These are phyloP conservation scores for Geopyxis carbonaria DNA, from an alignment of 495 filamentous ascomycete species.

Conservation along the genomic window DNA sequence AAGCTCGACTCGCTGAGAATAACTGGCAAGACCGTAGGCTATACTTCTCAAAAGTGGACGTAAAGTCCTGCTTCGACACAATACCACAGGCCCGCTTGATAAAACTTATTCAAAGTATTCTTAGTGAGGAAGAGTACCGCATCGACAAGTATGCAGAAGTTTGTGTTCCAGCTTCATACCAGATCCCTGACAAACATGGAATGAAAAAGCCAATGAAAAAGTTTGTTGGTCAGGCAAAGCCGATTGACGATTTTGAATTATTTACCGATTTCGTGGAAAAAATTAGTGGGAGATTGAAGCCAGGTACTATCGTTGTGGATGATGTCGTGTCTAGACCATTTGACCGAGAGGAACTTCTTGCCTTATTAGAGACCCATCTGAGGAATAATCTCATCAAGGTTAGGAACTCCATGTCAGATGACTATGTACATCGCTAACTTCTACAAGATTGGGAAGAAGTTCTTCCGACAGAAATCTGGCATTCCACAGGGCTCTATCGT, in stretches of 20 bases:
- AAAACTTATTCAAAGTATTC: conserved; percentile 40
- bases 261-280: conserved; percentile 40
- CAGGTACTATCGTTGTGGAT: conserved; percentile 62
- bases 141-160: conserved; percentile 61
- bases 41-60: conserved; percentile 86
- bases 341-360: conserved; percentile 42
- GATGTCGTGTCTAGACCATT: conserved; percentile 31
- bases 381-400: conserved; percentile 59
- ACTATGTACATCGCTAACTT: too few relatives aligned
- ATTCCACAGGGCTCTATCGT: conserved; percentile 88
- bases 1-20: conserved; percentile 27
- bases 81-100: conserved; percentile 72
- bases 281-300: conserved; percentile 26
- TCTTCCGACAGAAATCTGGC: conserved; percentile 70
- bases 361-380: conserved; percentile 58
- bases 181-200: background rate
- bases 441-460: conserved; percentile 58
- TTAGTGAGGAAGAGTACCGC: conserved; percentile 50
- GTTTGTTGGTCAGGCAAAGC: conserved; percentile 38
- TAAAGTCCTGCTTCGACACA: conserved; percentile 83
- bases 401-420: background rate
- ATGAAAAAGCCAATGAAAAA: conserved; percentile 38
- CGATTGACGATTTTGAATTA: conserved; percentile 32
- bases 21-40: conserved; percentile 25
- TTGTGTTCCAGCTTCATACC: conserved; percentile 28